Evolutionary conservation across 1,139 yeast species (phyloP).

Genomic region (Candida frijolesensis): DNA sequence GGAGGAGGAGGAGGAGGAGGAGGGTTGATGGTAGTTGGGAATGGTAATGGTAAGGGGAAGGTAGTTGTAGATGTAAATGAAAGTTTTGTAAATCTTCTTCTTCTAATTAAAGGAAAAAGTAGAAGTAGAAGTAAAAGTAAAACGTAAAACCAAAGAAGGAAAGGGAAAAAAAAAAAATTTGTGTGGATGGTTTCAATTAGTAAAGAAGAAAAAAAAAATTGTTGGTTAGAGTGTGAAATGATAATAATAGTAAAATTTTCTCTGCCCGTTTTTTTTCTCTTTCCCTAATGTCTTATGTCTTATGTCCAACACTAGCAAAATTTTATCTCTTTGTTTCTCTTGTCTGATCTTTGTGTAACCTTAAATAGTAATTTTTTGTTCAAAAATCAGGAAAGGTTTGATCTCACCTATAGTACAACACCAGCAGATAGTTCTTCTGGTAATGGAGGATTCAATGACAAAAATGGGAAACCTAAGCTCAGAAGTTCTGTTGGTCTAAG

Average conservation of each 20-base stretch:
- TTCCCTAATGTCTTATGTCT: not conserved
- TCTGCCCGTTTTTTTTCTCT: not conserved
- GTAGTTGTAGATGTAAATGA: not conserved
- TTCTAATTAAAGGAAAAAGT: not conserved
- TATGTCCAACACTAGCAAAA: too few relatives aligned
- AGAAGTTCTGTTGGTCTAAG: not conserved
- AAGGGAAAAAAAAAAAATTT: not conserved
- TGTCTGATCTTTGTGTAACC: not conserved
- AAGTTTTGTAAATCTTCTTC: not conserved
- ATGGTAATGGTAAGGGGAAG: too few relatives aligned
- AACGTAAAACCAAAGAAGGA: not conserved
- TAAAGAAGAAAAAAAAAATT: not conserved
- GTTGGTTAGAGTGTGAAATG: slow-evolving; percentile 1
- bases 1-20: not conserved
- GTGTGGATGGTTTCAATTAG: not conserved
- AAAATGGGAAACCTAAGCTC: not conserved
- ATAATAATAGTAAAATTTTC: not conserved
- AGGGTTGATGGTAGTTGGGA: not conserved
- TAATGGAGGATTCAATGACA: not conserved
- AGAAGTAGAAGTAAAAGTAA: too few relatives aligned
- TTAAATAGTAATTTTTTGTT: not conserved
- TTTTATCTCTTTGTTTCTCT: not conserved
- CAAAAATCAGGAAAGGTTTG: not conserved
- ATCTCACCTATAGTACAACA: not conserved
- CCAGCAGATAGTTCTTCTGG: not conserved